These are phyloP conservation scores for Solanum paucissectum DNA, from an alignment of 257 asterid species.

Conservation along the genomic window DNA sequence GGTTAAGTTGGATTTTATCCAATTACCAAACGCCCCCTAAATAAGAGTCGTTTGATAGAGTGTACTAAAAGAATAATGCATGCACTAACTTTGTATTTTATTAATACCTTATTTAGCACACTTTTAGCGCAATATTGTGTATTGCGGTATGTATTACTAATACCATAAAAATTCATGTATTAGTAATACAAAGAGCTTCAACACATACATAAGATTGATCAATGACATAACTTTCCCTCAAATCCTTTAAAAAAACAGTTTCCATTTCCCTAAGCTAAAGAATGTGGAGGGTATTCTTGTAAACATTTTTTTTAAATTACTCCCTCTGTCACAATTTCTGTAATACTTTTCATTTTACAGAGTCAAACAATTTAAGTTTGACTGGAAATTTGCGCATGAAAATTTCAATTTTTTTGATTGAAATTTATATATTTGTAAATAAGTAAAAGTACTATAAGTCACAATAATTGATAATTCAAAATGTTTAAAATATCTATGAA, in stretches of 20 bases:
- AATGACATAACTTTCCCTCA: neutral
- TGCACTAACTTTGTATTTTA: neutral
- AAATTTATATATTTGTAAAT: too few species aligned
- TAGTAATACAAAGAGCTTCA: neutral
- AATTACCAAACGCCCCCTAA: neutral
- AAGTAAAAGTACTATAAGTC: too few species aligned
- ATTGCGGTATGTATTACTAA: neutral
- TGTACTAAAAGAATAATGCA: neutral
- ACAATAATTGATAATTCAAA: too few species aligned
- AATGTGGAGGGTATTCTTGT: neutral
- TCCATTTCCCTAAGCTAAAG: neutral
- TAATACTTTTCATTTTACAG: too few species aligned
- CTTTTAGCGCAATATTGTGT: neutral
- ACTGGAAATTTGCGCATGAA: too few species aligned
- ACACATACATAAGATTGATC: neutral
- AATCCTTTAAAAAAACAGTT: too few species aligned
- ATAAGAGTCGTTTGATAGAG: neutral
- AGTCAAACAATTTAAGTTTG: too few species aligned
- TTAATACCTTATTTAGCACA: too few species aligned
- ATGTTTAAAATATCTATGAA: too few species aligned
- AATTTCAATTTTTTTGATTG: too few species aligned
- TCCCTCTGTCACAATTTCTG: too few species aligned
- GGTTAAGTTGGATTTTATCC: neutral
- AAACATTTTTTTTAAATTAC: too few species aligned
- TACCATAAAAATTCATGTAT: neutral